Conservation (phyloP, 768 basidiomycete genomes). For the Phylloporus sp. region DNA sequence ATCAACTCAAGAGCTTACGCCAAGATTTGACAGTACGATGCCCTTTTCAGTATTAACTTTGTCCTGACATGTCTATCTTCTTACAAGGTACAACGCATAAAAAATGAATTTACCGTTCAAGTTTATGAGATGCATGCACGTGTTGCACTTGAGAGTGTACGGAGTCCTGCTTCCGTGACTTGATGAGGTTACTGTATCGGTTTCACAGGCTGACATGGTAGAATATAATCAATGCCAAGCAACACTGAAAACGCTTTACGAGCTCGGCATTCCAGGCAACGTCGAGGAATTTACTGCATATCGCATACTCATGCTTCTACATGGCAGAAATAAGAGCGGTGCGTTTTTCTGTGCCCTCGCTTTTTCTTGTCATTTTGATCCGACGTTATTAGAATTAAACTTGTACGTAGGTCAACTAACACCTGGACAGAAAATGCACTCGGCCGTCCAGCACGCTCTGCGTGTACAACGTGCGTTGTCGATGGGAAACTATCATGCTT, state of each 20-base stretch:
- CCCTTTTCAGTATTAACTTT: neutral
- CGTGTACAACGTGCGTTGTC: constrained; percentile 84
- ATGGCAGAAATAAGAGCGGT: constrained; percentile 94
- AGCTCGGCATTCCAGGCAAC: constrained; percentile 88
- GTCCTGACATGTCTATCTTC: constrained; percentile 10
- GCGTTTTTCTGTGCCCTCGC: constrained; percentile 23
- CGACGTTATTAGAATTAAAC: constrained; percentile 71
- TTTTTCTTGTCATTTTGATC: constrained; percentile 3
- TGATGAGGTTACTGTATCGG: constrained; percentile 14
- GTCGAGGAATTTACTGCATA: constrained; percentile 97
- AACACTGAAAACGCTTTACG: constrained; percentile 84
- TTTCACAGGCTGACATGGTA: constrained; percentile 84
- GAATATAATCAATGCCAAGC: constrained; percentile 99
- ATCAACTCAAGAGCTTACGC: constrained; percentile 95
- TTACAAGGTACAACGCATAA: constrained; percentile 91
- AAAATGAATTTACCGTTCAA: constrained; percentile 95
- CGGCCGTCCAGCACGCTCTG: constrained; percentile 84
- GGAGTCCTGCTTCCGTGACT: constrained; percentile 21
- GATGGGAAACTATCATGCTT: constrained; percentile 89
- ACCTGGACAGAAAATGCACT: constrained; percentile 76
- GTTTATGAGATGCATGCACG: constrained; percentile 99
- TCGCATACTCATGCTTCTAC: constrained; percentile 92
- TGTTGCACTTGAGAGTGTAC: constrained; percentile 89
- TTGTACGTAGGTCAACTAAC: constrained; percentile 97
- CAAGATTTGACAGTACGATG: constrained; percentile 92